Conservation (phyloP, 73 alveolate genomes). For the Paramecium octaurelia region DNA sequence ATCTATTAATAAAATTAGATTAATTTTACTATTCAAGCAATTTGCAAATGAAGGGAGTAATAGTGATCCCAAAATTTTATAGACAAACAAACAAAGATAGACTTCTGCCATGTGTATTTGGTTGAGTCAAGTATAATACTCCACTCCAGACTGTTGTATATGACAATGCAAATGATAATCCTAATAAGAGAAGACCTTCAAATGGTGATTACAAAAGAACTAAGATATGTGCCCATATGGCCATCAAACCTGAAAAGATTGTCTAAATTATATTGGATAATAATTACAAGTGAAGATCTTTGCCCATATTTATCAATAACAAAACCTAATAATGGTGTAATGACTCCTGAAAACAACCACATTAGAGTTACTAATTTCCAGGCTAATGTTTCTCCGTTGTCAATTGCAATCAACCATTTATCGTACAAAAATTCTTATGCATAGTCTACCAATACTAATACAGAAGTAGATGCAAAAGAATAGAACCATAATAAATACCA, state of each 20-base stretch:
- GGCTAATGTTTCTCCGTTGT: constrained; percentile 14
- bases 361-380: not conserved
- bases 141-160: constrained; percentile 49
- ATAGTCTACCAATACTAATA: constrained; percentile 1
- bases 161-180: constrained; percentile 1
- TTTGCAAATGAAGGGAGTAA: not conserved
- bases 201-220: not conserved
- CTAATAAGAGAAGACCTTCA: constrained; percentile 22
- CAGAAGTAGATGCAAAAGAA: constrained; percentile 16
- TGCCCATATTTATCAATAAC: constrained; percentile 11
- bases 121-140: not conserved
- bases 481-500: constrained; percentile 1
- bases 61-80: not conserved
- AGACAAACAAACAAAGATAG: not conserved
- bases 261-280: not conserved
- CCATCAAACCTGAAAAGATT: constrained; percentile 36
- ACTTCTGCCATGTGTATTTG: constrained; percentile 27
- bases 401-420: constrained; percentile 7
- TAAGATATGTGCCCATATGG: constrained; percentile 40
- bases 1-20: not conserved
- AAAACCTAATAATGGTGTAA: constrained; percentile 42
- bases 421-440: constrained; percentile 1
- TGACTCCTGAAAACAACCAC: constrained; percentile 18
- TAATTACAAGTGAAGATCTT: not conserved
- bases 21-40: not conserved